These are phyloP conservation scores for Salvia sclarea DNA, from an alignment of 305 asterid genomes.

Conservation along the genomic window DNA sequence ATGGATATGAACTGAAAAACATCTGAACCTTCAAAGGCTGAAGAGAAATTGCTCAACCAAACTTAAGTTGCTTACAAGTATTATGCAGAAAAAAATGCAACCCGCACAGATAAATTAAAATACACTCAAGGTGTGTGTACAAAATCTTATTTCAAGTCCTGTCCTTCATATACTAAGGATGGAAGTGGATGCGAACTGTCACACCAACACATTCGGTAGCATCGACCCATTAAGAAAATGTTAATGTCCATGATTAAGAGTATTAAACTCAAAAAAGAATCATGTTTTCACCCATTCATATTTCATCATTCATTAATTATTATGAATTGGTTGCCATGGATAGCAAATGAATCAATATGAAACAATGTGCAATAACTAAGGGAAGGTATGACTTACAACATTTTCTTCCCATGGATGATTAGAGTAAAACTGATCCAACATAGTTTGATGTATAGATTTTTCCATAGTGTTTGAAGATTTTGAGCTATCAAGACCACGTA, in stretches of 20 bases:
- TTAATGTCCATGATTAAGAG: background rate
- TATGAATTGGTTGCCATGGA: background rate
- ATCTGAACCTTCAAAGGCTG: background rate
- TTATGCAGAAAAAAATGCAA: too few species aligned
- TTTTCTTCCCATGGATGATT: slow-evolving; percentile 47
- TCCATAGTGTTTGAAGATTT: slow-evolving; percentile 33
- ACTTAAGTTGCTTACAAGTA: slow-evolving; percentile 11
- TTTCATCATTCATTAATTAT: background rate
- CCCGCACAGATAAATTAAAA: background rate
- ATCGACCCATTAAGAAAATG: background rate
- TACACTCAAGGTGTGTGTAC: background rate
- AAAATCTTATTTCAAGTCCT: background rate
- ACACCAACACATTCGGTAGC: background rate
- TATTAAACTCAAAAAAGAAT: background rate
- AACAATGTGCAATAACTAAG: slow-evolving; percentile 9
- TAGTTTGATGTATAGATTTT: slow-evolving; percentile 30
- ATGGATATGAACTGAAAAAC: background rate
- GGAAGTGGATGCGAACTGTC: background rate
- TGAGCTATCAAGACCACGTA: slow-evolving; percentile 38
- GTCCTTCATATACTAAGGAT: background rate
- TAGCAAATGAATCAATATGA: background rate
- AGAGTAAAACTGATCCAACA: slow-evolving; percentile 39
- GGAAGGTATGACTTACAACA: slow-evolving; percentile 49
- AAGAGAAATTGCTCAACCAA: background rate
- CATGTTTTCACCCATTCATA: slow-evolving; percentile 14